These are phyloP conservation scores for Oryza rufipogon DNA, from an alignment of 176 grass and related monocot genomes.

Conservation along the genomic window DNA sequence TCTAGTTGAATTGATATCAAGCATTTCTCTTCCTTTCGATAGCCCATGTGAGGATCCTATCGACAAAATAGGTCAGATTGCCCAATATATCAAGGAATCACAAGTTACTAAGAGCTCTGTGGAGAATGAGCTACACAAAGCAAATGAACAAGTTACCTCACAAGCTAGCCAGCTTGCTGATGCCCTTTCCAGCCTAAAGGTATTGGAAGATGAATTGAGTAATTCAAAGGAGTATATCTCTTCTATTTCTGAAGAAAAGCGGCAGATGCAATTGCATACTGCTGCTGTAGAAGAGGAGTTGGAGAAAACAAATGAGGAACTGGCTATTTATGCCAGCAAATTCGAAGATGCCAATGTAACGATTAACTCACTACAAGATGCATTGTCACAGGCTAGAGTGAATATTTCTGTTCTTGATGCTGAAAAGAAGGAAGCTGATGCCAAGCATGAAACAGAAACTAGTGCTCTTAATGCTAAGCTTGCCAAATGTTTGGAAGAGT, in stretches of 20 bases:
- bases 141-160: slow-evolving; percentile 57
- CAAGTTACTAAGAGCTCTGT: slow-evolving; percentile 59
- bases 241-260: slow-evolving; percentile 76
- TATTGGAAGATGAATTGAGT: slow-evolving; percentile 67
- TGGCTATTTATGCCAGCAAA: slow-evolving; percentile 56
- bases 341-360: slow-evolving; percentile 65
- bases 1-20: slow-evolving; percentile 67
- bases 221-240: slow-evolving; percentile 65
- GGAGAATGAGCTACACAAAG: slow-evolving; percentile 60
- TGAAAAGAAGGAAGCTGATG: slow-evolving; percentile 68
- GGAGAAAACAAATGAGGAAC: slow-evolving; percentile 79
- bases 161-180: slow-evolving; percentile 59
- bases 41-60: slow-evolving; percentile 52
- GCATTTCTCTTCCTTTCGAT: slow-evolving; percentile 59
- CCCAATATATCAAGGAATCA: slow-evolving; percentile 64
- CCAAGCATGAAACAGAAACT: slow-evolving; percentile 60
- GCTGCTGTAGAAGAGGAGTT: slow-evolving; percentile 70
- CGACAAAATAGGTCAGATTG: slow-evolving; percentile 65
- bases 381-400: slow-evolving; percentile 61
- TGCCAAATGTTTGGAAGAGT: slow-evolving; percentile 66
- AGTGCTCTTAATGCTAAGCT: slow-evolving; percentile 65
- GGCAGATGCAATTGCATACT: slow-evolving; percentile 52
- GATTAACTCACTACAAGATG: slow-evolving; percentile 76
- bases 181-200: slow-evolving; percentile 51
- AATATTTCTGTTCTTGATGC: slow-evolving; percentile 50